Base-by-base conservation (phyloP, 148 eudicot genomes). In the Arbutus unedo region DNA sequence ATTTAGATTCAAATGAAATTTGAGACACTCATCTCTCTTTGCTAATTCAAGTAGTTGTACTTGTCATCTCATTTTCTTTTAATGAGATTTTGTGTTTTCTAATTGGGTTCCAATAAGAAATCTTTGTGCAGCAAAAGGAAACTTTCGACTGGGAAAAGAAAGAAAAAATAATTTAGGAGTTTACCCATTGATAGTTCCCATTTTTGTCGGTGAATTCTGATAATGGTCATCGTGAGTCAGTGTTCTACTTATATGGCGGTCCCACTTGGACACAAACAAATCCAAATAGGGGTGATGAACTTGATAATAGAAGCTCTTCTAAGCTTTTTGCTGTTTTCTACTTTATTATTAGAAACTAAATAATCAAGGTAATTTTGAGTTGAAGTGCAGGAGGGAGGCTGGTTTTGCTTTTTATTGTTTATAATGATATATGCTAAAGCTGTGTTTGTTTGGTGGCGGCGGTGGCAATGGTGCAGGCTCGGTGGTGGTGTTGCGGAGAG, bases 401-500 rank as follows among this genome's bases (percentile, higher is more conserved):
- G 67, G 67, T 21, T 57, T 54, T 56, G 16, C 5, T 56, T 60
- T 60, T 60, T n/a, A 21, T 60, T 60, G 67, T 21, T 21, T 8
- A 59, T n/a, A 5, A 23, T 59, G 25, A 18, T 19, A 53, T 25
- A 8, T 64, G 41, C 43, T 66, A 9, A 25, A 10, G 71, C 71
- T 11, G 31, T 8, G 43, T 10, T 66, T 3, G 25, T 41, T 66
- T 25, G 25, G 11, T 13, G 25, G 11, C 0, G 71, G 2, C 2
- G 71, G 66, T 1, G 31, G 11, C 11, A 25, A 10, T 2, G 67
- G 44, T 11, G 81, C 91, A 94, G 99, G 99, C 87, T 96, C 50
- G 94, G 92, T 25, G 84, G 91, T 45, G 98, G 95, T 72, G 93
- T 94, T 80, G 95, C 94, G 9, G 45, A 90, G 85, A 56, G 45